Evolutionary conservation across 495 filamentous ascomycete genomes (phyloP), one percentile per base, ranked within the genome.

Genomic region (Astrothelium subdiscretum): DNA sequence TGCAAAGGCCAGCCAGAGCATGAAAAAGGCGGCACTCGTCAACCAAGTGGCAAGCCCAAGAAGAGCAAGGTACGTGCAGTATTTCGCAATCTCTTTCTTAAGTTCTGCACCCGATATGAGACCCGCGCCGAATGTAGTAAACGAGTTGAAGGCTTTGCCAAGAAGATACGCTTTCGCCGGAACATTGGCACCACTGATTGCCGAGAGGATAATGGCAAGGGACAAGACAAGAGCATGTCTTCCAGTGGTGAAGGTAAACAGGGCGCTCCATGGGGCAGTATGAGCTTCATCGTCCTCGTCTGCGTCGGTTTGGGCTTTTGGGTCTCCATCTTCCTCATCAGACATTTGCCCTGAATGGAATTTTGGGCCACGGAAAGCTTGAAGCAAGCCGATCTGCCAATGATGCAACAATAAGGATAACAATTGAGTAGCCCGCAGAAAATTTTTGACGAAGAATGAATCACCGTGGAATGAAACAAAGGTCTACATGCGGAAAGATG

Each of bases 221-320:
- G 75, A 64, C 2, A 91, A 74, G 5, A 80, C 66, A 8, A 75
- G 74, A n/a, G 79, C 59, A 68, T 97, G 86, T n/a, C 68, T 72
- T 64, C 71, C 76, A 1, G 78, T 82, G 0, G 85, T 89, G 76
- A 96, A 97, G 44, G 70, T 73, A 69, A 96, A 91, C 8, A 97
- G 79, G 1, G 80, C 75, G 42, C 69, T 64, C 77, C 76, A 77
- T 51, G 60, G 59, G 24, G 67, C 20, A 12, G 42, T 22, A 5
- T 13, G 29, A 11, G 43, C 32, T 13, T 63, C 44, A 1, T 27
- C 11, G 10, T 40, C 31, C 4, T 58, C 52, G 10, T 48, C 57
- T 2, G 22, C 24, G 18, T 62, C 43, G 20, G 15, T 32, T 12
- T 29, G 24, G 8, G 6, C 29, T 0, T 13, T 61, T 15, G 15